These are phyloP conservation scores for Pseudozyma sp. DNA, from an alignment of 1,284 basidiomycete species.

Conservation along the genomic window DNA sequence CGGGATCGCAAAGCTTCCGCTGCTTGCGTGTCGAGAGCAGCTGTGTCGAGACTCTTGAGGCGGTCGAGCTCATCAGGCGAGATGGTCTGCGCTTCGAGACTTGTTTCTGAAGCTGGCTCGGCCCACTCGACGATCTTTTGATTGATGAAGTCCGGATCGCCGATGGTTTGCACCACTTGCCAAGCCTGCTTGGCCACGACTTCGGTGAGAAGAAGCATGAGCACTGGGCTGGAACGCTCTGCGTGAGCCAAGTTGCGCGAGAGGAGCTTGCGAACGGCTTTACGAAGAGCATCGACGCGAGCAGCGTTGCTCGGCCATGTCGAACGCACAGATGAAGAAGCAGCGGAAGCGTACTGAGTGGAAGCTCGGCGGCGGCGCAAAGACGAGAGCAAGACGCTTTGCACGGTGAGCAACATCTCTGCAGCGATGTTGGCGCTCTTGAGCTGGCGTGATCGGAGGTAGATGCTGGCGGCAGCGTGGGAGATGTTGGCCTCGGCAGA, in stretches of 20 bases:
- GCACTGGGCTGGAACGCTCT: slow-evolving; percentile 48
- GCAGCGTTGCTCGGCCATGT: slow-evolving; percentile 54
- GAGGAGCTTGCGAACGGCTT: slow-evolving; percentile 53
- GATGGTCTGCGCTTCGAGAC: slow-evolving; percentile 39
- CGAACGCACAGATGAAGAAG: slow-evolving; percentile 17
- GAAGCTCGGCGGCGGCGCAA: slow-evolving; percentile 40
- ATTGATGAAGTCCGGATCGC: slow-evolving; percentile 63
- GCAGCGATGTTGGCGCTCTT: slow-evolving; percentile 52
- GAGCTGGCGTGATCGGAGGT: slow-evolving; percentile 35
- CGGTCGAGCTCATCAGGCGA: slow-evolving; percentile 42
- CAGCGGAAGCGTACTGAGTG: slow-evolving; percentile 1
- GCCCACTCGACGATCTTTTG: slow-evolving; percentile 56
- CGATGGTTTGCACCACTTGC: slow-evolving; percentile 56
- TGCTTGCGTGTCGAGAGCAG: slow-evolving; percentile 17
- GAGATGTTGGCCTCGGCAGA: slow-evolving; percentile 55
- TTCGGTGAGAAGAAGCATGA: slow-evolving; percentile 55
- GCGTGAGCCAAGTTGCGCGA: slow-evolving; percentile 44
- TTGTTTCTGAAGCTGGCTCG: slow-evolving; percentile 49
- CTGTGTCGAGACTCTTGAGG: slow-evolving; percentile 32
- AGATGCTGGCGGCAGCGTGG: slow-evolving; percentile 50
- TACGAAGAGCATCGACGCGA: slow-evolving; percentile 51
- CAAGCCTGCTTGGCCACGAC: slow-evolving; percentile 58
- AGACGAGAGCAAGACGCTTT: slow-evolving; percentile 56
- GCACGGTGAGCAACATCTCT: slow-evolving; percentile 56
- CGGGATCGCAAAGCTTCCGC: slow-evolving; percentile 9